Conservation (phyloP, 2,329 filamentous ascomycete genomes). For the Claviceps humidiphila region DNA sequence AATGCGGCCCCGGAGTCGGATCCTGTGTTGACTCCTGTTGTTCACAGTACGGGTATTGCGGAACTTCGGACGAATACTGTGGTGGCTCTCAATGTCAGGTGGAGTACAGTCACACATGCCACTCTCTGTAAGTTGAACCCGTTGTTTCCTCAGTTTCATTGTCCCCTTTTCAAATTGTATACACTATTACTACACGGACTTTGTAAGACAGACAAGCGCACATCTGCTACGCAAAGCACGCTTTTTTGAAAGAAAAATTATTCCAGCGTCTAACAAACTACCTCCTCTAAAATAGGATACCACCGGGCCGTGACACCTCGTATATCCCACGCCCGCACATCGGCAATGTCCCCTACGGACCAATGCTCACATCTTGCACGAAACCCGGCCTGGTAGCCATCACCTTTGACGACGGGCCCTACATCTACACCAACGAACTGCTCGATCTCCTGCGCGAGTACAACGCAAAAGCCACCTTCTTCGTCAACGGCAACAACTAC, state of each 20-base stretch:
- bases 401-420: constrained; percentile 35
- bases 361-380: constrained; percentile 21
- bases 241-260: too few relatives aligned
- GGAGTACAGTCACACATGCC: constrained; percentile 26
- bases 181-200: too few relatives aligned
- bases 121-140: constrained; percentile 23
- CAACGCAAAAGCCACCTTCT: constrained; percentile 26
- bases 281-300: constrained; percentile 5
- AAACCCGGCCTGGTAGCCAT: constrained; percentile 26
- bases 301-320: constrained; percentile 19
- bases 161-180: too few relatives aligned
- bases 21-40: constrained; percentile 23
- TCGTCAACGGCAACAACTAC: constrained; percentile 28
- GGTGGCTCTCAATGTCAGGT: constrained; percentile 25
- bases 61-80: constrained; percentile 21
- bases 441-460: constrained; percentile 23
- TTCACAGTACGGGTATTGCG: constrained; percentile 25
- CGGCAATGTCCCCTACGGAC: constrained; percentile 23
- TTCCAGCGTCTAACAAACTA: too few relatives aligned
- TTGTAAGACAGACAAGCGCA: too few relatives aligned
- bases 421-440: constrained; percentile 25
- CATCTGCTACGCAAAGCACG: not conserved
- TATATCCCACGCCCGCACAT: constrained; percentile 17
- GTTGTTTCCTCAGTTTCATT: too few relatives aligned
- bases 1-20: constrained; percentile 22